Percentiles rank a stretch among this genome's conserved stretches.
phyloP scores from a whole-genome alignment of 768 basidiomycete genomes.

The Calocybe gangraenosa region DNA sequence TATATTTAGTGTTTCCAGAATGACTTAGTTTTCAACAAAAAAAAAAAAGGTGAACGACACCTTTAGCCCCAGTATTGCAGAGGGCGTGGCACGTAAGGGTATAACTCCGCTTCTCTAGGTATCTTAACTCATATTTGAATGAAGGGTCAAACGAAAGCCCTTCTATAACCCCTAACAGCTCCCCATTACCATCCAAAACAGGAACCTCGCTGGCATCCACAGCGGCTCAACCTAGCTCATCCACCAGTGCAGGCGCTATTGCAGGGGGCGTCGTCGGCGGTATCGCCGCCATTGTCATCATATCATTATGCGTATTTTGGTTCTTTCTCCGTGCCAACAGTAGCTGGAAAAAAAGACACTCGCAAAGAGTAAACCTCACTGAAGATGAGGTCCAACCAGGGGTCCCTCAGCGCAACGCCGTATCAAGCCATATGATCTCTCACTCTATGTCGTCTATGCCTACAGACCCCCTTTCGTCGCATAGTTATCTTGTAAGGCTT shows the following conservation, averaged over 20 bases:
- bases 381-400: slow-evolving; percentile 11
- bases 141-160: background rate
- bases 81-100: slow-evolving; percentile 11
- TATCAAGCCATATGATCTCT: background rate
- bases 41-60: slow-evolving; percentile 24
- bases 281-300: slow-evolving; percentile 36
- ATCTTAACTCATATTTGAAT: background rate
- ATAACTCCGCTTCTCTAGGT: background rate
- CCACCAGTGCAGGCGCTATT: slow-evolving; percentile 47
- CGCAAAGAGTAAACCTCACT: slow-evolving; percentile 10
- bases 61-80: slow-evolving; percentile 34
- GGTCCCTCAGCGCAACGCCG: background rate
- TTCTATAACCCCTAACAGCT: too few species aligned
- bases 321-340: slow-evolving; percentile 22
- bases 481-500: slow-evolving; percentile 3
- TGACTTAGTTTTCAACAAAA: too few species aligned
- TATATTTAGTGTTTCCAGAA: too few species aligned
- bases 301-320: slow-evolving; percentile 36
- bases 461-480: background rate
- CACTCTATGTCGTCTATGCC: slow-evolving; percentile 11
- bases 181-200: background rate
- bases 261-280: slow-evolving; percentile 59
- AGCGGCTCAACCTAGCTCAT: background rate
- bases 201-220: background rate
- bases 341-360: slow-evolving; percentile 3